Evolutionary conservation across 208 protist species (phyloP), one percentile per base, ranked within the genome.

Genomic region (Polymyxa betae): DNA sequence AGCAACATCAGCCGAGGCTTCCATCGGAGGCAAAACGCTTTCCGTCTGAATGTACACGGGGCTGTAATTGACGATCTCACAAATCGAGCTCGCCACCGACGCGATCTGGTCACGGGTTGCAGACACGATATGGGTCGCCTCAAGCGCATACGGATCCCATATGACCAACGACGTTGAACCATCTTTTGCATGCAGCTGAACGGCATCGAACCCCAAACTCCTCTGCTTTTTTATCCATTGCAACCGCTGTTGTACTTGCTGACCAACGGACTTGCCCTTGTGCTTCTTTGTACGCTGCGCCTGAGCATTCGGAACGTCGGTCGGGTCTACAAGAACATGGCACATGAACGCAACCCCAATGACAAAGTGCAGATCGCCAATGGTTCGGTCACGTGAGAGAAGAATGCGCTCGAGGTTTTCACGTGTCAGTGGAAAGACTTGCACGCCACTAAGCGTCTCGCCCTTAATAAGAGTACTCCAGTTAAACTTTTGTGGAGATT

Each of bases 331-430:
- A 29, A 66, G 54, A 29, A 66, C 54, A 66, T 66, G 54, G 54
- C 54, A 66, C 20, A 29, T 66, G 54, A 66, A 66, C 16, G 54
- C 54, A 16, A 66, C 54, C 16, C 54, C 54, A 29, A 66, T 66
- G 54, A 66, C 54, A 66, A 66, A 66, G 54, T 66, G 54, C 54
- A 66, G 54, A 66, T 66, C 54, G 54, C 54, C 29, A 16, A 16
- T 29, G 20, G 54, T 32, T 66, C 29, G 54, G 20, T 66, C 29
- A 66, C 54, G 54, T 32, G 54, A 66, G 54, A 66, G 54, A 32
- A 66, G 54, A 16, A 66, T 29, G 54, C 54, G 29, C 29, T 66
- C 54, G 54, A 66, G 16, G 29, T 66, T 66, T 66, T 16, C 20
- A 66, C 54, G 54, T 16, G 54, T 66, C 54, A 16, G 29, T 32